Evolutionary conservation across 2,329 filamentous ascomycete genomes (phyloP).

Genomic region (Fusarium armeniacum): DNA sequence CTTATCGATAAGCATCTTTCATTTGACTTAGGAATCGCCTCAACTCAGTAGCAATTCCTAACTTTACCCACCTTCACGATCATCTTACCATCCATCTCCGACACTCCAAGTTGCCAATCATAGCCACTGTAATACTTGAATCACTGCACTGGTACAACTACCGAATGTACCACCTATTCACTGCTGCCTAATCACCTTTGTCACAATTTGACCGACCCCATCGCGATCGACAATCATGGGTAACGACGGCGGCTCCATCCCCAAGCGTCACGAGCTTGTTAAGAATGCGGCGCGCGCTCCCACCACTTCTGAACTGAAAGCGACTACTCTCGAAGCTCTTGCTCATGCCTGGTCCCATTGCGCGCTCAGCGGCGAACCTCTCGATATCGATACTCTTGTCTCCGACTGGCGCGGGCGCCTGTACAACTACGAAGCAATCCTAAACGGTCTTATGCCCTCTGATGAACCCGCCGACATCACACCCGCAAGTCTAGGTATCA

Average conservation of each 20-base stretch:
- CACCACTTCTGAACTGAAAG: conserved; percentile 89
- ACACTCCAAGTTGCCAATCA: not conserved
- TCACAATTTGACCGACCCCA: not conserved
- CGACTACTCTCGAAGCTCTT: conserved; percentile 86
- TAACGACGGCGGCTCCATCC: conserved; percentile 97
- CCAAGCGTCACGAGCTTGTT: conserved; percentile 94
- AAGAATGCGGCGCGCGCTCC: conserved; percentile 89
- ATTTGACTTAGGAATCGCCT: conserved; percentile 43
- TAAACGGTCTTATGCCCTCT: conserved; percentile 70
- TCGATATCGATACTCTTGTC: conserved; percentile 79
- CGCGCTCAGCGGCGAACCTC: conserved; percentile 82
- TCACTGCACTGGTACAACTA: not conserved
- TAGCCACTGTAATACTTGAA: not conserved
- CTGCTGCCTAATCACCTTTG: not conserved
- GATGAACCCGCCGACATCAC: conserved; percentile 69
- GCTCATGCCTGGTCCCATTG: conserved; percentile 89
- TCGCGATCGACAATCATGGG: conserved; percentile 75
- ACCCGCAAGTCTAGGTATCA: conserved; percentile 72
- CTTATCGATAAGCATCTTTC: conserved; percentile 46
- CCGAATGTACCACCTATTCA: not conserved
- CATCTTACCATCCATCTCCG: not conserved
- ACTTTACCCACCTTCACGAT: conserved; percentile 18
- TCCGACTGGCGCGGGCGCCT: conserved; percentile 87
- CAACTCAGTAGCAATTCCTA: conserved; percentile 14
- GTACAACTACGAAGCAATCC: conserved; percentile 94